Evolutionary conservation across 352 stramenopile genomes (phyloP).

Genomic region (Hyaloperonospora arabidopsidis): DNA sequence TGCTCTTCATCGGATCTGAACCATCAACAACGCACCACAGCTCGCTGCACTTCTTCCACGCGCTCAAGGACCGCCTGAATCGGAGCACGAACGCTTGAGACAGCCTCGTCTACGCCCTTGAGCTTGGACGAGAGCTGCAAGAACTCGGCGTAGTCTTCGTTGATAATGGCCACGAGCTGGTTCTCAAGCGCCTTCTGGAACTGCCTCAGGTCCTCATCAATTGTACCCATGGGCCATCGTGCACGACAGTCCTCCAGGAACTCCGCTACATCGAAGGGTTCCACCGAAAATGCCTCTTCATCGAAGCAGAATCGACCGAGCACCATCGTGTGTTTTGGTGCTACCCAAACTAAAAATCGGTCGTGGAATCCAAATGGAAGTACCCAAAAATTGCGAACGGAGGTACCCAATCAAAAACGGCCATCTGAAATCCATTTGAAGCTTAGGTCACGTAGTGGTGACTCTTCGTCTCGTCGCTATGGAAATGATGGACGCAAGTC

Average conservation of each 20-base stretch:
- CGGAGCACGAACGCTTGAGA: conserved; percentile 65
- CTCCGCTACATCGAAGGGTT: conserved; percentile 51
- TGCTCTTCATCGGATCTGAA: background rate
- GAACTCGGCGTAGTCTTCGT: conserved; percentile 86
- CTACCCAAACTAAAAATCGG: background rate
- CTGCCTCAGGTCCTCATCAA: conserved; percentile 75
- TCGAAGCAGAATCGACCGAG: conserved; percentile 74
- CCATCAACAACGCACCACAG: conserved; percentile 35
- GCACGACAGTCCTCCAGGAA: conserved; percentile 77
- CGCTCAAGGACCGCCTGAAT: conserved; percentile 72
- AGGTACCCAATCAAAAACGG: background rate
- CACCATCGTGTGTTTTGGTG: conserved; percentile 19
- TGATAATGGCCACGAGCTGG: conserved; percentile 86
- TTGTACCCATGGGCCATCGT: conserved; percentile 73
- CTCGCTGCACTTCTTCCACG: conserved; percentile 58
- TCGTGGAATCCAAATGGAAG: too few relatives aligned
- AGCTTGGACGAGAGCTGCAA: conserved; percentile 83
- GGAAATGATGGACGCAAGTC: conserved; percentile 21
- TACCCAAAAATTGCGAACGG: background rate
- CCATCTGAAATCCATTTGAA: too few relatives aligned
- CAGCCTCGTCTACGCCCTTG: conserved; percentile 79
- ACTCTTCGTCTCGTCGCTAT: background rate
- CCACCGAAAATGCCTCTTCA: conserved; percentile 67
- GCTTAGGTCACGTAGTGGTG: background rate
- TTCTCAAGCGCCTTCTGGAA: conserved; percentile 84